Evolutionary conservation across 192 early-diverging fungal genomes (phyloP).

Genomic region (Coemansia sp.): DNA sequence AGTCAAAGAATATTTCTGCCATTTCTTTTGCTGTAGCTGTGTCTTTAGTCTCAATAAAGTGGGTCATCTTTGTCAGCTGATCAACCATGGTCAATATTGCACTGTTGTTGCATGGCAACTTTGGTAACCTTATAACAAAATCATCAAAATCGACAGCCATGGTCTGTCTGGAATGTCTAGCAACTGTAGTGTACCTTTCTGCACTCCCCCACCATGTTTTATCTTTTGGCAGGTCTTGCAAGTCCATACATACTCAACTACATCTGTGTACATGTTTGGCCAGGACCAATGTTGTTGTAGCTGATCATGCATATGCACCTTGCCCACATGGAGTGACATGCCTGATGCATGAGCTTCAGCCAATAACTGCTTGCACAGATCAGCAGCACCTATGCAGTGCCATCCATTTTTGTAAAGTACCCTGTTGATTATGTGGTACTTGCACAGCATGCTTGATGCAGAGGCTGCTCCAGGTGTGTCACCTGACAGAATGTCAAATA

Average conservation of each 20-base stretch:
- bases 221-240: conserved; percentile 12
- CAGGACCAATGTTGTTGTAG: not conserved
- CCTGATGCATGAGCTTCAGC: too few relatives aligned
- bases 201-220: not conserved
- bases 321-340: too few relatives aligned
- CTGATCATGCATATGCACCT: too few relatives aligned
- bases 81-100: conserved; percentile 11
- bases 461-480: too few relatives aligned
- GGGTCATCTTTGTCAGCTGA: not conserved
- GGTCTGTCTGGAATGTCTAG: not conserved
- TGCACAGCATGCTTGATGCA: too few relatives aligned
- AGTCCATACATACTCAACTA: not conserved
- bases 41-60: not conserved
- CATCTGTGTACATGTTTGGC: conserved; percentile 7
- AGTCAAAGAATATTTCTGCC: conserved; percentile 18
- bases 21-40: not conserved
- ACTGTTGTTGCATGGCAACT: not conserved
- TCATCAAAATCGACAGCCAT: not conserved
- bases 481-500: too few relatives aligned
- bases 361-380: too few relatives aligned
- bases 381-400: too few relatives aligned
- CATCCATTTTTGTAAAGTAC: too few relatives aligned
- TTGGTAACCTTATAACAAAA: not conserved
- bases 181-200: not conserved
- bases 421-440: too few relatives aligned